phyloP scores from a whole-genome alignment of 352 stramenopile genomes.

The Phytophthora idaei region DNA sequence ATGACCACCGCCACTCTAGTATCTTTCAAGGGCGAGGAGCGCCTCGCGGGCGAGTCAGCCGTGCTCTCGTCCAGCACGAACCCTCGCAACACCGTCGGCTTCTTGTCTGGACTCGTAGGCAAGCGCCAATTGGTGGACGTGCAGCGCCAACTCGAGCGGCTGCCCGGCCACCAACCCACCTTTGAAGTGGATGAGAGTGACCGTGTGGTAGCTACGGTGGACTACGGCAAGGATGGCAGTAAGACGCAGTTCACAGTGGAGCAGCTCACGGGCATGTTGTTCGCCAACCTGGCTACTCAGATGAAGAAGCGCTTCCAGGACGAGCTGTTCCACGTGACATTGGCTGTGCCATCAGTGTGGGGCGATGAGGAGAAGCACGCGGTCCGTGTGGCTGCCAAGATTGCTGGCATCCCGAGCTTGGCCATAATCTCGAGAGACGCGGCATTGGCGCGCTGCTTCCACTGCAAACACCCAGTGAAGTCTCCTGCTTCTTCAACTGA shows the following conservation, averaged over 20 bases:
- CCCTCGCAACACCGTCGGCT: conserved; percentile 80
- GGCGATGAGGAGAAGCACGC: conserved; percentile 51
- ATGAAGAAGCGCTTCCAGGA: conserved; percentile 63
- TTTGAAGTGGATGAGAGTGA: conserved; percentile 41
- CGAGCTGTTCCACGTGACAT: conserved; percentile 56
- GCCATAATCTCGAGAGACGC: conserved; percentile 58
- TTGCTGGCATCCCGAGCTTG: conserved; percentile 65
- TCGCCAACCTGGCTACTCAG: conserved; percentile 74
- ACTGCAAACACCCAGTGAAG: conserved; percentile 81
- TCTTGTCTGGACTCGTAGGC: conserved; percentile 69
- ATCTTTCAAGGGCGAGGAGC: conserved; percentile 88
- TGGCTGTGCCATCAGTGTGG: conserved; percentile 77
- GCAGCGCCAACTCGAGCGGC: conserved; percentile 40
- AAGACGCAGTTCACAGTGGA: conserved; percentile 68
- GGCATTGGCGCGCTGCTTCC: conserved; percentile 77
- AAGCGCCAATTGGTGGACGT: conserved; percentile 55
- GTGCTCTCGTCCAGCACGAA: conserved; percentile 87
- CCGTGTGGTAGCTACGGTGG: conserved; percentile 59
- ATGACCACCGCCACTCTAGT: conserved; percentile 89
- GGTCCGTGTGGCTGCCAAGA: conserved; percentile 53
- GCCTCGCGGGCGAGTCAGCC: conserved; percentile 84
- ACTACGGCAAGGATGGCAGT: conserved; percentile 54
- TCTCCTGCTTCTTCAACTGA: conserved; percentile 11
- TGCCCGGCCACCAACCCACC: conserved; percentile 56
- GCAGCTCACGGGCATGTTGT: conserved; percentile 80